Conservation (phyloP, 2,329 filamentous ascomycete genomes). For the Chrysoporthe cubensis region DNA sequence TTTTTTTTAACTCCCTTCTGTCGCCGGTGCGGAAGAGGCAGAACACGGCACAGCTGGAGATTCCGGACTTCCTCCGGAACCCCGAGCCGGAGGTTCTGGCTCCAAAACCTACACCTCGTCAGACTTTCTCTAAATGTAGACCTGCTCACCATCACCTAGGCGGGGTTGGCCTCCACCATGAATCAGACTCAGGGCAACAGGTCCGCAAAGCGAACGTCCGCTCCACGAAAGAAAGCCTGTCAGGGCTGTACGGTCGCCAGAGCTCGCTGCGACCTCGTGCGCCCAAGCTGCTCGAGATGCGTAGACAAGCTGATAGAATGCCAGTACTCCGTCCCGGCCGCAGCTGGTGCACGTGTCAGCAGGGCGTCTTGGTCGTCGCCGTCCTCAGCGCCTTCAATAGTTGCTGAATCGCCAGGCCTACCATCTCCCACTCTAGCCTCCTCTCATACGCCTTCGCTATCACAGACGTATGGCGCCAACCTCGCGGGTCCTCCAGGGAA, state of each 20-base stretch:
- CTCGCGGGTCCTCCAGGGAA: background rate
- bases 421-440: background rate
- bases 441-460: background rate
- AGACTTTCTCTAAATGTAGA: background rate
- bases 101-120: background rate
- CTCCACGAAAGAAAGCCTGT: background rate
- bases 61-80: background rate
- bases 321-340: conserved; percentile 8
- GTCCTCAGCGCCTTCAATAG: background rate
- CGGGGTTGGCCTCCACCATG: background rate
- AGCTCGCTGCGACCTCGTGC: conserved; percentile 13
- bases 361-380: background rate
- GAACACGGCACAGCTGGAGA: background rate
- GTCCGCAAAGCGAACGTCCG: background rate
- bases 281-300: conserved; percentile 8
- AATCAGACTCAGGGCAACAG: background rate
- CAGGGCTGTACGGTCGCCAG: conserved; percentile 1
- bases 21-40: no score
- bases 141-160: background rate
- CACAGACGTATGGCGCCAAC: background rate
- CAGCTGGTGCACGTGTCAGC: conserved; percentile 4
- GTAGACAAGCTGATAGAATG: background rate
- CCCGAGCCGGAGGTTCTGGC: background rate
- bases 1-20: no score
- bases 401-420: background rate